These are phyloP conservation scores for Nepenthes alata DNA, from an alignment of 179 eudicot species.

Conservation along the genomic window DNA sequence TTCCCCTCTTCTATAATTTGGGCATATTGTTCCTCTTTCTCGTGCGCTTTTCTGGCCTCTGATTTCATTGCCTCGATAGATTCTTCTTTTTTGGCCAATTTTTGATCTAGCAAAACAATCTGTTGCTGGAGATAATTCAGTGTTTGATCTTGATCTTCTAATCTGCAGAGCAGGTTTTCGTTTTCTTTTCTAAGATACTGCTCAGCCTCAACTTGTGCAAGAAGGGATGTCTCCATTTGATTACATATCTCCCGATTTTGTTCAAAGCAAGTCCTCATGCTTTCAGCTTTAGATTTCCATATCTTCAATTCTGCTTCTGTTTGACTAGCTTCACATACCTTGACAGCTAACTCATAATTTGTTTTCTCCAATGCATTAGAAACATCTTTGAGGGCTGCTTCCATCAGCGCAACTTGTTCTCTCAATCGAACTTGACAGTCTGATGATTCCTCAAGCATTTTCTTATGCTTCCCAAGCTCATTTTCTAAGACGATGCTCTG, in stretches of 20 bases:
- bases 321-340: slow-evolving; percentile 36
- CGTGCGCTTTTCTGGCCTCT: slow-evolving; percentile 11
- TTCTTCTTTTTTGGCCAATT: slow-evolving; percentile 15
- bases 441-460: slow-evolving; percentile 43
- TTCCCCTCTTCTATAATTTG: slow-evolving; percentile 25
- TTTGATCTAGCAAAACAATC: slow-evolving; percentile 19
- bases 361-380: slow-evolving; percentile 39
- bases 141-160: slow-evolving; percentile 26
- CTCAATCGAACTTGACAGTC: slow-evolving; percentile 24
- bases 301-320: slow-evolving; percentile 36
- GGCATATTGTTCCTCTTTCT: slow-evolving; percentile 16
- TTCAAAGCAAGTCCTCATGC: slow-evolving; percentile 37
- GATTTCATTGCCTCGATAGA: slow-evolving; percentile 14
- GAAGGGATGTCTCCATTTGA: slow-evolving; percentile 21
- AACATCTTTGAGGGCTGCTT: slow-evolving; percentile 26
- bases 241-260: slow-evolving; percentile 28
- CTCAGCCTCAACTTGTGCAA: slow-evolving; percentile 22
- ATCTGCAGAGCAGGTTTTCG: slow-evolving; percentile 15
- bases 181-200: slow-evolving; percentile 24
- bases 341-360: slow-evolving; percentile 35
- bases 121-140: slow-evolving; percentile 23
- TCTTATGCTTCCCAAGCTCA: slow-evolving; percentile 34
- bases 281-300: slow-evolving; percentile 35
- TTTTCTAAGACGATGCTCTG: slow-evolving; percentile 27
- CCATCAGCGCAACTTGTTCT: slow-evolving; percentile 44